These are phyloP conservation scores for Dryadomyces quercus-mongolicae DNA, from an alignment of 2,329 filamentous ascomycete species.

Conservation along the genomic window DNA sequence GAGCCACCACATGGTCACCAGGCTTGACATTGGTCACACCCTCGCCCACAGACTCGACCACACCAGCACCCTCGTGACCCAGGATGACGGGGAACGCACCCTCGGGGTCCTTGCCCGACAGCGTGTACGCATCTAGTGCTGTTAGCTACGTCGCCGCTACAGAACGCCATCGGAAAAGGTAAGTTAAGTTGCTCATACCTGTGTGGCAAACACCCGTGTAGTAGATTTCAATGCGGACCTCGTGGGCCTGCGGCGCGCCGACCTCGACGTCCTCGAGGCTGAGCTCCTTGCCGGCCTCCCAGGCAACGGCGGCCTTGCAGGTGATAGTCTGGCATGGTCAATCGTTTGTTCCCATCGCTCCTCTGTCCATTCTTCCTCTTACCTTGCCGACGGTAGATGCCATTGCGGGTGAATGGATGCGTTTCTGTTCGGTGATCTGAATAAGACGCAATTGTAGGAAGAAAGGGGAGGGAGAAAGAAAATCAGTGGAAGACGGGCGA, in stretches of 20 bases:
- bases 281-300: constrained; percentile 88
- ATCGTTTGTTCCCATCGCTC: not conserved
- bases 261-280: constrained; percentile 90
- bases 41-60: constrained; percentile 85
- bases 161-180: no score
- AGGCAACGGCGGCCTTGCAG: constrained; percentile 95
- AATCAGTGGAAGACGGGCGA: not conserved
- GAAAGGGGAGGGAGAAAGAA: not conserved
- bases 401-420: constrained; percentile 19
- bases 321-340: constrained; percentile 65
- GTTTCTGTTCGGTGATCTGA: no score
- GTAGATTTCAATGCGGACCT: constrained; percentile 93
- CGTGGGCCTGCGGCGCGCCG: constrained; percentile 73
- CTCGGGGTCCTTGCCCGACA: constrained; percentile 94
- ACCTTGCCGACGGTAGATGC: constrained; percentile 42
- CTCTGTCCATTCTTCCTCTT: constrained; percentile 11
- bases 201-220: constrained; percentile 99
- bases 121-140: constrained; percentile 67
- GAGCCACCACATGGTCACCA: constrained; percentile 78
- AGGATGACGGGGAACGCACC: constrained; percentile 83
- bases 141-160: no score
- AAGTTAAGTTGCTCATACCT: constrained; percentile 35
- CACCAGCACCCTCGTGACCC: constrained; percentile 82
- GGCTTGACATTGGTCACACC: constrained; percentile 87
- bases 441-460: not conserved